Conservation (phyloP, 768 basidiomycete genomes). For the Candolleomyces efflorescens region DNA sequence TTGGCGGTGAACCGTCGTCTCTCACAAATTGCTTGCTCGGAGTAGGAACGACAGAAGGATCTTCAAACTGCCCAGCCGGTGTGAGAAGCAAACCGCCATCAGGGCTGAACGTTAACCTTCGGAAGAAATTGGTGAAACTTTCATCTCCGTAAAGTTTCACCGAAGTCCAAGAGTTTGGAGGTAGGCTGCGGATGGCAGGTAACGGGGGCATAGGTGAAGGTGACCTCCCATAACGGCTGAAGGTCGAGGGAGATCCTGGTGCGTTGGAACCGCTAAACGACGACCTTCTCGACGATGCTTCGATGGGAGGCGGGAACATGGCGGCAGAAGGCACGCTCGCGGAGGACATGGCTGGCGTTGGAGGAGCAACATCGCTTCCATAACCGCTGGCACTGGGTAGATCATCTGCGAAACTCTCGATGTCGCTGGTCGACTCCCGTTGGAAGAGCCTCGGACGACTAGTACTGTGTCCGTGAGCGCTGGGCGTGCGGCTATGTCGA, state of each 20-base stretch:
- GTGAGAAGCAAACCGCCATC: conserved; percentile 93
- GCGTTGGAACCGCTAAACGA: conserved; percentile 82
- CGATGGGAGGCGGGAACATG: conserved; percentile 68
- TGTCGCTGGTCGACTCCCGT: conserved; percentile 62
- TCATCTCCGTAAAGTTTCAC: conserved; percentile 94
- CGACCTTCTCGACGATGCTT: conserved; percentile 55
- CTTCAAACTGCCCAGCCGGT: conserved; percentile 96
- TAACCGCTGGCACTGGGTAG: conserved; percentile 39
- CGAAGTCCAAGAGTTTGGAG: conserved; percentile 53
- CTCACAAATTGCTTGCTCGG: conserved; percentile 19
- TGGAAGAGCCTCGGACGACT: conserved; percentile 59
- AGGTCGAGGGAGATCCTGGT: conserved; percentile 66
- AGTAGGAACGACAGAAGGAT: conserved; percentile 59
- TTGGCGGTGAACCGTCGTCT: conserved; percentile 41
- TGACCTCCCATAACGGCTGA: conserved; percentile 68
- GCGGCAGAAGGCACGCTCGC: conserved; percentile 58
- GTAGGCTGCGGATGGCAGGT: conserved; percentile 82
- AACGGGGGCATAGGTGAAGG: conserved; percentile 90
- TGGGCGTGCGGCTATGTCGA: conserved; percentile 69
- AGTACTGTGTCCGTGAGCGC: conserved; percentile 36
- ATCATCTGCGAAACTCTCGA: conserved; percentile 49
- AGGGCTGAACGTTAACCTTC: conserved; percentile 89
- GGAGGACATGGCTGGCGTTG: conserved; percentile 67
- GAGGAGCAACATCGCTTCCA: conserved; percentile 34
- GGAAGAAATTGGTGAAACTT: conserved; percentile 92